Evolutionary conservation across 441 rosid genomes (phyloP), one percentile per base, ranked within the genome.

Genomic region (Euphorbia schlechtendalii): DNA sequence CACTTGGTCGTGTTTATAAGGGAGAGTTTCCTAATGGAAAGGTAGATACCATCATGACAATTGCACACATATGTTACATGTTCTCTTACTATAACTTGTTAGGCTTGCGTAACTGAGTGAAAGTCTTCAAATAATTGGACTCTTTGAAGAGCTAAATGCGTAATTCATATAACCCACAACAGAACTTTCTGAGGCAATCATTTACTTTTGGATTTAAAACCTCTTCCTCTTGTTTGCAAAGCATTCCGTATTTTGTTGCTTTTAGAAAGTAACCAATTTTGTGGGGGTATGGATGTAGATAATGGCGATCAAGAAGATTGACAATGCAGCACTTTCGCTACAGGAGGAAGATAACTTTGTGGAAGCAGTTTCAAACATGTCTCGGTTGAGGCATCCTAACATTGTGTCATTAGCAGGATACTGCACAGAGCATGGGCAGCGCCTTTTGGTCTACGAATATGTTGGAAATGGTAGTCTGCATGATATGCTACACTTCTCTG

Each of bases 401-500:
- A 86, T 93, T 32, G 92, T 90, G 64, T 77, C 89, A 3, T 65
- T 93, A 70, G 74, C 75, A 62, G 99, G 99, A 69, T 90, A 90
- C 80, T 93, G 97, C 77, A 80, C 83, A 0, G 99, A 93, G 82
- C 90, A 93, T 61, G 96, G 97, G 32, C 97, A 93, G 65, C 99
- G 92, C 63, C 99, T 93, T 75, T 68, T 93, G 74, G 90, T 93
- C 12, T 82, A 85, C 62, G 97, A 93, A 64, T 79, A 80, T 67
- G 72, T 90, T 0, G 90, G 77, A 59, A 88, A 81, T 20, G 87
- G 95, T 27, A 88, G 76, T 74, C 77, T 90, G 66, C 96, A 93
- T 59, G 99, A 93, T 63, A 82, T 81, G 78, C 79, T 93, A 60
- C 97, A 93, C 69, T 83, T 83, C 76, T 72, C 77, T 43, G 96